Percentiles rank a stretch among this genome's conserved stretches.
phyloP scores from a whole-genome alignment of 768 basidiomycete genomes.

The Udeniomyces megalosporus region DNA sequence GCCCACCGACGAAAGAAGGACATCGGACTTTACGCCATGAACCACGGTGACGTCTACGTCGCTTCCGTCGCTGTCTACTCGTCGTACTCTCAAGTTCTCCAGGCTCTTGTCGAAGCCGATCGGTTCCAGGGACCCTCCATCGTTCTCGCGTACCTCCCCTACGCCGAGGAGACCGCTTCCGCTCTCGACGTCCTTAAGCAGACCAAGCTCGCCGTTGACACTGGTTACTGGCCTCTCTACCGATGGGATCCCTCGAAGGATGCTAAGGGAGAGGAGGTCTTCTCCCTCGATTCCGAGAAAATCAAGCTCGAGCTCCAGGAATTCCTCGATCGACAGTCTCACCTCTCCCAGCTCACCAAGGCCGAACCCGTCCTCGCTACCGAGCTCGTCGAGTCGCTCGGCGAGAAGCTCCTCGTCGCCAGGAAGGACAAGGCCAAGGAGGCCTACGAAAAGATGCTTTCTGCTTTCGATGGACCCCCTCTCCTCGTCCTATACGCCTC shows the following conservation, averaged over 20 bases:
- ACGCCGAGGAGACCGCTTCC: constrained; percentile 51
- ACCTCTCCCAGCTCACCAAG: constrained; percentile 72
- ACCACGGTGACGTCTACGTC: constrained; percentile 91
- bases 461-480: constrained; percentile 73
- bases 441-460: constrained; percentile 67
- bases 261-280: constrained; percentile 56
- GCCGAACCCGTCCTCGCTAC: constrained; percentile 57
- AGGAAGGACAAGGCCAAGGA: constrained; percentile 64
- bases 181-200: constrained; percentile 89
- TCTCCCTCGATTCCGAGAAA: constrained; percentile 78
- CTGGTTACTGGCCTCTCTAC: constrained; percentile 96
- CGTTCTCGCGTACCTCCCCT: constrained; percentile 86
- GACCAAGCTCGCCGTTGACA: constrained; percentile 89
- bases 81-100: constrained; percentile 84
- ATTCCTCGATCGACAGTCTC: constrained; percentile 93
- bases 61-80: constrained; percentile 91
- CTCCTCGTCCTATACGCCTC: constrained; percentile 82
- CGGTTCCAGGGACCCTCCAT: constrained; percentile 75
- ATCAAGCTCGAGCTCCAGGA: constrained; percentile 83
- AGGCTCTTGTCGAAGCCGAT: constrained; percentile 81
- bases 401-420: constrained; percentile 67
- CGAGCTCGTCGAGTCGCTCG: constrained; percentile 67
- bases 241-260: constrained; percentile 90
- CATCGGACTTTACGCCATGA: constrained; percentile 94
- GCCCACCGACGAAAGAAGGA: constrained; percentile 74